These are phyloP conservation scores for Crithidia expoeki DNA, from an alignment of 208 protist species.

Conservation along the genomic window DNA sequence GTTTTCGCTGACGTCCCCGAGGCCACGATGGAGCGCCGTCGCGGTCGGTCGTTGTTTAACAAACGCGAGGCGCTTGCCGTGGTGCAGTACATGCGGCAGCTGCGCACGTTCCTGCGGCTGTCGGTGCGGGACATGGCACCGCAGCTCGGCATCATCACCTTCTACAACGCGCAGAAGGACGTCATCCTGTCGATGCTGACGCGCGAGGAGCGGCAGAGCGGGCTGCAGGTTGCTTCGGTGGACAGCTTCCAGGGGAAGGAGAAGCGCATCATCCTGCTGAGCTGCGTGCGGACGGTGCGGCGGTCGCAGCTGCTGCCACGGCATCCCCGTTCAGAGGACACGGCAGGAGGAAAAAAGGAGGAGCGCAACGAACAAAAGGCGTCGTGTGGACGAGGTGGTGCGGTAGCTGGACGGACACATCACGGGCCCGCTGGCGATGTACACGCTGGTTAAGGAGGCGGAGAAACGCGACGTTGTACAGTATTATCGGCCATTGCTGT, in stretches of 20 bases:
- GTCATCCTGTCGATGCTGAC: conserved; percentile 50
- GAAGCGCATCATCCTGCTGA: conserved; percentile 93
- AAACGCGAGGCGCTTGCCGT: conserved; percentile 57
- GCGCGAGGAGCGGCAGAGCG: conserved; percentile 52
- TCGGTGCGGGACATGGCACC: conserved; percentile 54
- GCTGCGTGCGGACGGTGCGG: conserved; percentile 68
- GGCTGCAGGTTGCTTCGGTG: conserved; percentile 87
- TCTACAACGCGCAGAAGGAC: conserved; percentile 77
- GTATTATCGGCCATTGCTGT: not conserved
- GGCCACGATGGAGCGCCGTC: conserved; percentile 52
- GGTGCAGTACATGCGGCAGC: conserved; percentile 71
- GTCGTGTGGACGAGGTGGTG: conserved; percentile 27
- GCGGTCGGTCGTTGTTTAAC: conserved; percentile 52
- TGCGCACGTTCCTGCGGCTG: conserved; percentile 58
- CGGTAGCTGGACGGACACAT: conserved; percentile 32
- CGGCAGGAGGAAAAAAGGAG: no score
- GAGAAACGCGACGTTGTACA: conserved; percentile 1
- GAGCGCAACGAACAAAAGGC: no score
- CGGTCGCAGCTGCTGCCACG: conserved; percentile 33
- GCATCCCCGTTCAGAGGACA: conserved; percentile 84
- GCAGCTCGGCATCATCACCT: conserved; percentile 82
- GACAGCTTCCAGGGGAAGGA: conserved; percentile 95
- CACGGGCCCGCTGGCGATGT: conserved; percentile 52
- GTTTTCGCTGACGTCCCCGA: conserved; percentile 72
- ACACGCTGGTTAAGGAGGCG: conserved; percentile 39